Base-by-base conservation (phyloP, 176 grass and related monocot genomes). In the Paspalum notatum region DNA sequence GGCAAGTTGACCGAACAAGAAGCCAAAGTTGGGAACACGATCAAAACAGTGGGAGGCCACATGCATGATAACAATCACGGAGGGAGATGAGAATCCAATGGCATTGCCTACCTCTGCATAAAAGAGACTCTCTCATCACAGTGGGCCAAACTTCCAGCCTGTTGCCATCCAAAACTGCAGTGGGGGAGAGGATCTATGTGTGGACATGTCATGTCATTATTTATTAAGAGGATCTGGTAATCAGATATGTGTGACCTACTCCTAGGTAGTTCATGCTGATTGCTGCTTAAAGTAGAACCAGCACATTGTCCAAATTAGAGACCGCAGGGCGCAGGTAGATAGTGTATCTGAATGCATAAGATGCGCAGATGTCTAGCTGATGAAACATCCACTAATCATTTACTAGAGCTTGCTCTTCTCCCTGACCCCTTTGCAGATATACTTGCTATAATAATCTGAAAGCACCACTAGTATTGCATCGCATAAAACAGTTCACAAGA, bases 111-210 rank as follows among this genome's bases (percentile, higher is more conserved):
- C n/a, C 81, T 46, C 45, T 62, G 43, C 85, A n/a, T n/a, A n/a
- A n/a, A n/a, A 85, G 71, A 71, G 61, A 83, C 53, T 87, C 53
- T 87, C 78, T 80, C 79, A 77, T 84, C 66, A 68, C 81, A 86
- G 76, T 26, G 85, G 32, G 75, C 79, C 85, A 91, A 84, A 86
- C 46, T 63, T 80, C 77, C 91, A 87, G 84, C 78, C 83, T 81
- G 86, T 88, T 77, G 74, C 66, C 46, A 70, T 81, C 74, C 68
- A 79, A 68, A 40, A 25, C 53, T 76, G 46, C 37, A 89, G 55
- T n/a, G n/a, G 32, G 32, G 70, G 46, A 40, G 37, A 65, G 62
- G 62, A 76, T 85, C 55, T 79, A 77, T 20, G 74, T 79, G 42
- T 46, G 71, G 79, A 48, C 17, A 49, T 72, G 7, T 18, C 32